Percentiles rank a stretch among this genome's conserved stretches.
phyloP scores from a whole-genome alignment of 768 basidiomycete species.

The Termitomyces titanicus region DNA sequence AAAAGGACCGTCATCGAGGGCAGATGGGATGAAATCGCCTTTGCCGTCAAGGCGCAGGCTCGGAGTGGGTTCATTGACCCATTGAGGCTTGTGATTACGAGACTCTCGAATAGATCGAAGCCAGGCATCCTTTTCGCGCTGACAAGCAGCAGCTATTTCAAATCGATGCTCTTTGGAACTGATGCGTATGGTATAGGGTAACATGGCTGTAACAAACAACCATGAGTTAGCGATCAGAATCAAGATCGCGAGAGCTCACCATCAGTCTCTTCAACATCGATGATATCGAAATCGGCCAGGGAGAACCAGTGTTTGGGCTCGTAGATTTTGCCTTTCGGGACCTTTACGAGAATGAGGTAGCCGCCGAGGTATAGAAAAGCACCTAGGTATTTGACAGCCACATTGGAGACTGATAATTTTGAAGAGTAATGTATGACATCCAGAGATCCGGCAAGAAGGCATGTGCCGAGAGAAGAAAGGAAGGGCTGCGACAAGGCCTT shows the following conservation, averaged over 20 bases:
- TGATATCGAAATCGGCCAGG: slow-evolving; percentile 66
- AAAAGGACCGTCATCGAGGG: slow-evolving; percentile 37
- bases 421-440: slow-evolving; percentile 75
- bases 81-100: slow-evolving; percentile 37
- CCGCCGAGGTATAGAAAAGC: slow-evolving; percentile 87
- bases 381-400: slow-evolving; percentile 83
- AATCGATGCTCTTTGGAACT: slow-evolving; percentile 68
- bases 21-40: slow-evolving; percentile 32
- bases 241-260: slow-evolving; percentile 46
- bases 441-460: slow-evolving; percentile 78
- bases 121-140: slow-evolving; percentile 87
- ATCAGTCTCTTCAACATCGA: slow-evolving; percentile 66
- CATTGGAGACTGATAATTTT: slow-evolving; percentile 42
- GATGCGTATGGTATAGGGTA: slow-evolving; percentile 81
- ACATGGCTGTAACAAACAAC: slow-evolving; percentile 48
- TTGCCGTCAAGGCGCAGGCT: slow-evolving; percentile 52
- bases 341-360: slow-evolving; percentile 85
- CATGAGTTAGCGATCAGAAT: not conserved
- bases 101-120: slow-evolving; percentile 61
- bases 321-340: slow-evolving; percentile 74
- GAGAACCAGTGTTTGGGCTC: slow-evolving; percentile 90
- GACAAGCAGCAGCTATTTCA: slow-evolving; percentile 84
- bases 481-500: slow-evolving; percentile 51
- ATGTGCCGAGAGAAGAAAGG: slow-evolving; percentile 71
- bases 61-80: slow-evolving; percentile 60